Evolutionary conservation across 306 rosid species (phyloP).

Genomic region (Corylus avellana): DNA sequence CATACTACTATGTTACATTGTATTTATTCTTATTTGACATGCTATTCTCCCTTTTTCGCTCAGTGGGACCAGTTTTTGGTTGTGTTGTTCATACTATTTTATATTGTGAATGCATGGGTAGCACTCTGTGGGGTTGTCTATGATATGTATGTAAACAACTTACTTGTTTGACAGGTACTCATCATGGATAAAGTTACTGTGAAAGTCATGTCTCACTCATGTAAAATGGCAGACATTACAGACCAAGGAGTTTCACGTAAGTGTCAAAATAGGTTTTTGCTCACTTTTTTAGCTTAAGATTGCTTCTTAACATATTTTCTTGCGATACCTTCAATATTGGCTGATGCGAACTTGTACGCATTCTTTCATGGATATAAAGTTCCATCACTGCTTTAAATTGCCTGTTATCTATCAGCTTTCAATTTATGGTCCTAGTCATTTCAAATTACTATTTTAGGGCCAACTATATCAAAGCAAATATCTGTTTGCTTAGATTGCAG

Average conservation of each 20-base stretch:
- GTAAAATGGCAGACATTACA: conserved; percentile 97
- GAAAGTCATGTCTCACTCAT: conserved; percentile 93
- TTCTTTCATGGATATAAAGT: conserved; percentile 13
- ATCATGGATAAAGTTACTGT: conserved; percentile 95
- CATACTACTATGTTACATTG: background rate
- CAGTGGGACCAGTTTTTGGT: background rate
- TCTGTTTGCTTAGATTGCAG: background rate
- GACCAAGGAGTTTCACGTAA: conserved; percentile 96
- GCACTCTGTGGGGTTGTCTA: too few species aligned
- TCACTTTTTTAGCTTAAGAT: conserved; percentile 7
- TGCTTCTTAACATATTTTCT: conserved; percentile 6
- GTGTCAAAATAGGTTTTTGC: conserved; percentile 23
- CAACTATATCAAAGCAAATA: background rate
- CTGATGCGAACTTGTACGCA: conserved; percentile 7
- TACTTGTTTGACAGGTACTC: conserved; percentile 57
- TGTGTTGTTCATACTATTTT: background rate
- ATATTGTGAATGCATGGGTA: background rate
- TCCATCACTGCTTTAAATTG: conserved; percentile 12
- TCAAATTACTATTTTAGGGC: background rate
- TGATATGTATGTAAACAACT: background rate
- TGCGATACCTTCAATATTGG: background rate
- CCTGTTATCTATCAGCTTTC: conserved; percentile 6
- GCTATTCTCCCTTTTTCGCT: background rate
- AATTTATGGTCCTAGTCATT: conserved; percentile 2
- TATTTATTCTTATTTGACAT: background rate